Conservation (phyloP, 306 rosid genomes). For the Cucurbita pepo region DNA sequence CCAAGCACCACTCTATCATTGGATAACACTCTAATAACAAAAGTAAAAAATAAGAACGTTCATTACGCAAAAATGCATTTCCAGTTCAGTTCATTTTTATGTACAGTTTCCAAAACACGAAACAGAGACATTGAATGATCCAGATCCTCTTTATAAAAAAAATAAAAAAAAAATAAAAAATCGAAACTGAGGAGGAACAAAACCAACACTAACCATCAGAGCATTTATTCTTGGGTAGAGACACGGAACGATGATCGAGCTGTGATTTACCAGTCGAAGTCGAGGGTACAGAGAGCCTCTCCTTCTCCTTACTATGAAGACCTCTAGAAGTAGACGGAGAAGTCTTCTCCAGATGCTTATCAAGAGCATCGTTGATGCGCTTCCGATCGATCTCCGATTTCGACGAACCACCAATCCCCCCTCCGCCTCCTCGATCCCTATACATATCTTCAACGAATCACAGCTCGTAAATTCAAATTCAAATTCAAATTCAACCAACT, state of each 20-base stretch:
- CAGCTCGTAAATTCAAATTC: not conserved
- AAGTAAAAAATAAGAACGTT: not conserved
- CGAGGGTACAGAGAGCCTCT: conserved; percentile 31
- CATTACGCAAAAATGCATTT: not conserved
- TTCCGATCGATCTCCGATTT: conserved; percentile 48
- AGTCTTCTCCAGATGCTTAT: conserved; percentile 49
- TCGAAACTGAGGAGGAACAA: not conserved
- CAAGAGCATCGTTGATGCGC: conserved; percentile 59
- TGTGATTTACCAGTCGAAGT: conserved; percentile 47
- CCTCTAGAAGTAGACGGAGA: conserved; percentile 42
- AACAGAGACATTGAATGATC: not conserved
- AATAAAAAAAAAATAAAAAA: not conserved
- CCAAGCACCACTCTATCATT: not conserved
- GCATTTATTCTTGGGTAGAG: conserved; percentile 38
- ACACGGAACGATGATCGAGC: conserved; percentile 32
- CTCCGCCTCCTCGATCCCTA: conserved; percentile 33
- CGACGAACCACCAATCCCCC: conserved; percentile 26
- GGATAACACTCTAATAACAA: not conserved
- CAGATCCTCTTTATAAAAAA: not conserved
- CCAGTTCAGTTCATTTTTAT: too few species aligned
- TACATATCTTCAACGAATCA: conserved; percentile 18
- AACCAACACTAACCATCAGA: conserved; percentile 27
- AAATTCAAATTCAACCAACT: not conserved
- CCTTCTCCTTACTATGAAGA: conserved; percentile 30
- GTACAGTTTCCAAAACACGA: not conserved